These are phyloP conservation scores for Xylariaceae sp. DNA, from an alignment of 2,329 filamentous ascomycete species.

Conservation along the genomic window DNA sequence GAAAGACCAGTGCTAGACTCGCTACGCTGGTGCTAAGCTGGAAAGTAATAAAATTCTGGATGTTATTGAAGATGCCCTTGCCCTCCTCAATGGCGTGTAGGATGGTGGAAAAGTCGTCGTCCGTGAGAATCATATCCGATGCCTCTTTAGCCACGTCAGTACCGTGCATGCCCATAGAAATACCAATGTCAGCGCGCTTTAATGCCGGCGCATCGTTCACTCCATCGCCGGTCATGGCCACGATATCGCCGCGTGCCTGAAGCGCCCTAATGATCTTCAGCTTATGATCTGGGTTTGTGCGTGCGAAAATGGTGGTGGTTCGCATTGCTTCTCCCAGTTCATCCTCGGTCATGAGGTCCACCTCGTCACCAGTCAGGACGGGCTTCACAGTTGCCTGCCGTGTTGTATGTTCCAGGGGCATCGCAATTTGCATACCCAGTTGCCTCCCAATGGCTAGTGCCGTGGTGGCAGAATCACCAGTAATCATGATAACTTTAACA, in stretches of 20 bases:
- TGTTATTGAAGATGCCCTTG: slow-evolving; percentile 99
- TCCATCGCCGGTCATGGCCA: slow-evolving; percentile 97
- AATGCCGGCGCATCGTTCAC: slow-evolving; percentile 96
- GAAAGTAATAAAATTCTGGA: slow-evolving; percentile 98
- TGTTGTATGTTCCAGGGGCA: slow-evolving; percentile 45
- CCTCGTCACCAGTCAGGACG: slow-evolving; percentile 81
- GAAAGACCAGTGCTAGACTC: slow-evolving; percentile 80
- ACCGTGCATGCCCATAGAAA: slow-evolving; percentile 90
- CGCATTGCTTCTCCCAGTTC: slow-evolving; percentile 81
- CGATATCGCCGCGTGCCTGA: slow-evolving; percentile 88
- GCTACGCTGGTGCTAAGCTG: slow-evolving; percentile 96
- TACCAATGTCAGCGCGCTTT: slow-evolving; percentile 96
- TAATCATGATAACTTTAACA: slow-evolving; percentile 98
- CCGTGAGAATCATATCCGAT: slow-evolving; percentile 87
- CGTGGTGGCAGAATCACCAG: slow-evolving; percentile 91
- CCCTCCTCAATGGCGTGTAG: slow-evolving; percentile 95
- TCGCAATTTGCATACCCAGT: slow-evolving; percentile 81
- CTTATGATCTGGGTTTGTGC: slow-evolving; percentile 96
- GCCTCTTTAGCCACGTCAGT: slow-evolving; percentile 97
- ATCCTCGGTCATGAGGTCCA: slow-evolving; percentile 85
- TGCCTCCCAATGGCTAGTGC: slow-evolving; percentile 90
- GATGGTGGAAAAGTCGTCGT: slow-evolving; percentile 88
- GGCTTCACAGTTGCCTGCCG: slow-evolving; percentile 58
- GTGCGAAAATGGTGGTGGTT: slow-evolving; percentile 88
- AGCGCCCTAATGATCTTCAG: slow-evolving; percentile 92